Base-by-base conservation (phyloP, 2,329 filamentous ascomycete genomes). In the Ascochyta pisi region DNA sequence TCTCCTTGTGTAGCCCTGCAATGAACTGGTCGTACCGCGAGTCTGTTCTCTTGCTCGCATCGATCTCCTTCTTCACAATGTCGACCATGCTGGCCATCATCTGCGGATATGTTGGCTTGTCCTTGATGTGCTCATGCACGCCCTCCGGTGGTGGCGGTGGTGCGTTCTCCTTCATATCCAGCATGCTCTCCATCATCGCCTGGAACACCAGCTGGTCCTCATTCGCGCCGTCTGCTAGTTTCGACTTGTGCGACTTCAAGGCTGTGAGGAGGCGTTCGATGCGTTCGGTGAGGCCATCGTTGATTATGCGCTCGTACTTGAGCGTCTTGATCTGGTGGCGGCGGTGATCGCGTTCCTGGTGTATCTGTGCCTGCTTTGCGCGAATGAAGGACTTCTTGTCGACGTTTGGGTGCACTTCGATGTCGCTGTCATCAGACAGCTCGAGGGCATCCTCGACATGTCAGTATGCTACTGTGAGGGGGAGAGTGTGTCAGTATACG, bases 51-150 rank as follows among this genome's bases (percentile, higher is more conserved):
- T 89, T 89, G 19, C 75, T 71, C 71, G 92, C 90, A 52, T 93
- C 90, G 33, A 96, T 82, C 46, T 89, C 86, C 63, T 91, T 87
- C 77, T 96, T 97, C 38, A 98, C 92, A 76, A 96, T 90, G 69
- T 99, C 95, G 19, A 98, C 84, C 67, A 99, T 78, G n/a, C 89
- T 87, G n/a, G 91, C 91, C 89, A 99, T 93, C 95, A 99, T 99
- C 81, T 96, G 92, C 35, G 92, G 95, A 73, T 96, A 99, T 13
- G 88, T 89, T 0, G 91, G 91, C 66, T 91, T 86, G 69, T 88
- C 87, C 73, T 89, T 85, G 65, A 89, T 87, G 50, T 91, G 83
- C 38, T 84, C 83, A 71, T 96, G 89, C 26, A 97, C 89, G 42
- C 91, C 92, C 63, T 88, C 88, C 1, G 93, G 93, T 23, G 90